phyloP scores from a whole-genome alignment of 1,139 yeast genomes.

The Hanseniaspora gamundiae region DNA sequence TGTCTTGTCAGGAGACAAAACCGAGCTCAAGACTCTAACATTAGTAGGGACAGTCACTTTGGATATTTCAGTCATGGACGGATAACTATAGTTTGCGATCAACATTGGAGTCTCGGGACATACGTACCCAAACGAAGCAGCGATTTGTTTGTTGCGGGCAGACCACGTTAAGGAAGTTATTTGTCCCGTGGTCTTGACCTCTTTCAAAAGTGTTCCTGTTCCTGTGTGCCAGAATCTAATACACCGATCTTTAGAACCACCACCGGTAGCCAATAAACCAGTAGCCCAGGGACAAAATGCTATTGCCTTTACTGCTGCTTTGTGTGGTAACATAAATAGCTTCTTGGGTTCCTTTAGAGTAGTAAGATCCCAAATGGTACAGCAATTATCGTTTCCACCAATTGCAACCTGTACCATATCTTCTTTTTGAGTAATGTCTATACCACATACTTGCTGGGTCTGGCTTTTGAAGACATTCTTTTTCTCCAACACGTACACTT shows the following conservation, averaged over 20 bases:
- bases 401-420: slow-evolving; percentile 43
- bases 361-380: slow-evolving; percentile 53
- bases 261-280: slow-evolving; percentile 67
- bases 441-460: slow-evolving; percentile 61
- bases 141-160: slow-evolving; percentile 43
- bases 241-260: slow-evolving; percentile 63
- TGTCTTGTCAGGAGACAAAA: slow-evolving; percentile 48
- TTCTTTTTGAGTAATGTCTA: slow-evolving; percentile 12
- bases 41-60: slow-evolving; percentile 43
- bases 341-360: slow-evolving; percentile 32
- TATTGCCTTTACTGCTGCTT: slow-evolving; percentile 73
- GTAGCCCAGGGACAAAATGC: slow-evolving; percentile 75
- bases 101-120: slow-evolving; percentile 35
- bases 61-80: slow-evolving; percentile 38
- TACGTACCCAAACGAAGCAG: slow-evolving; percentile 75
- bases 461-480: slow-evolving; percentile 35
- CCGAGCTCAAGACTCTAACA: slow-evolving; percentile 53
- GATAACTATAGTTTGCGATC: slow-evolving; percentile 53
- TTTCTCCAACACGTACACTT: slow-evolving; percentile 13
- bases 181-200: slow-evolving; percentile 53
- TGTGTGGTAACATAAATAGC: slow-evolving; percentile 40
- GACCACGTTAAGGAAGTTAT: slow-evolving; percentile 78
- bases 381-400: slow-evolving; percentile 65
- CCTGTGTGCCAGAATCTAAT: slow-evolving; percentile 72
- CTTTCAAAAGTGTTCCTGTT: slow-evolving; percentile 55